Conservation (phyloP, 257 asterid genomes). For the Fraxinus excelsior region DNA sequence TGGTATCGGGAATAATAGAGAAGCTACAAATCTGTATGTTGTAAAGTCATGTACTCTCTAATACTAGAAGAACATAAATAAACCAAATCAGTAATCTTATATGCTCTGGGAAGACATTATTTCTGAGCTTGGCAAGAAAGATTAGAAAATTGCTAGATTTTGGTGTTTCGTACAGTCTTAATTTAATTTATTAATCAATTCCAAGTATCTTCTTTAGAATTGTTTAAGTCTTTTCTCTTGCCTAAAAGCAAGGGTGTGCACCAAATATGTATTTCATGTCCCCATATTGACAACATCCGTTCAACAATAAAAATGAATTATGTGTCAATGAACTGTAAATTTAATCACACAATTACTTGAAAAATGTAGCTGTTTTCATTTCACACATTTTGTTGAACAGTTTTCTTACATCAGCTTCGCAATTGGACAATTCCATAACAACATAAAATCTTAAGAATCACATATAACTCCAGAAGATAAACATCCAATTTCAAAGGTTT, state of each 20-base stretch:
- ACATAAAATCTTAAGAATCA: not conserved
- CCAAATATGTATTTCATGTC: too few species aligned
- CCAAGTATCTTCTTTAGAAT: too few species aligned
- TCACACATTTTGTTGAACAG: not conserved
- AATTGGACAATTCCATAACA: not conserved
- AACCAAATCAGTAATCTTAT: not conserved
- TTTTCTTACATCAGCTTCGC: not conserved
- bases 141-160: too few species aligned
- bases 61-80: not conserved
- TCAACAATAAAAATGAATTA: not conserved
- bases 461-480: not conserved
- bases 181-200: too few species aligned
- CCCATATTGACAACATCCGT: too few species aligned
- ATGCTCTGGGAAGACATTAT: not conserved
- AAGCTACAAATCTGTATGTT: too few species aligned
- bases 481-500: too few species aligned
- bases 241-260: too few species aligned
- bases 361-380: not conserved
- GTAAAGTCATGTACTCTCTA: not conserved
- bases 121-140: not conserved
- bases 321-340: not conserved
- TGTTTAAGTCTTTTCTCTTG: too few species aligned
- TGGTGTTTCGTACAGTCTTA: too few species aligned
- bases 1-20: not conserved
- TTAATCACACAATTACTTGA: not conserved